A percentile compares a stretch with the other conserved stretches of the same genome.
Evolutionary conservation across 106 monocot species (phyloP).

Genomic region (Agapanthus africanus): DNA sequence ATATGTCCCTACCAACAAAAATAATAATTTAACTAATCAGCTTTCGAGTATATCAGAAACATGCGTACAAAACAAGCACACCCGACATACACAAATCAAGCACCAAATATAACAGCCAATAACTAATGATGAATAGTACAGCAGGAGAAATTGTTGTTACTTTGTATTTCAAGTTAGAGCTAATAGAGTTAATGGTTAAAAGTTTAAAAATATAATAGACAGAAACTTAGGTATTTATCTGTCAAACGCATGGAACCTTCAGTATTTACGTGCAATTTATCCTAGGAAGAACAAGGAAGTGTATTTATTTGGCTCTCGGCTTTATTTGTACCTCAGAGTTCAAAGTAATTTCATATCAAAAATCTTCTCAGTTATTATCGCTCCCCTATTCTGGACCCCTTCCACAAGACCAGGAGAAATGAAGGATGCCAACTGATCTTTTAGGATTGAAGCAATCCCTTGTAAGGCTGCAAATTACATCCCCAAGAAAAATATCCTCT

Average conservation of each 20-base stretch:
- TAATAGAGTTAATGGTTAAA: not conserved
- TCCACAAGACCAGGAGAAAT: not conserved
- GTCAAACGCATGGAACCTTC: too few relatives aligned
- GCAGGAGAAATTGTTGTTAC: not conserved
- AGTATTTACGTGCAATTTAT: too few relatives aligned
- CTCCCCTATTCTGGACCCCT: too few relatives aligned
- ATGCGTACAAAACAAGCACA: not conserved
- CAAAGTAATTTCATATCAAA: not conserved
- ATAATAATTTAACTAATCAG: not conserved
- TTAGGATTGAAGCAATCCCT: too few relatives aligned
- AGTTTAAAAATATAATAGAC: too few relatives aligned
- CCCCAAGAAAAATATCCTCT: too few relatives aligned
- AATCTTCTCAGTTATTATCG: not conserved
- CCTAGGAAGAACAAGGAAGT: not conserved
- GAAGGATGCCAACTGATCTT: not conserved
- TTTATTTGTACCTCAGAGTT: not conserved
- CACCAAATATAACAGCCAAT: slow-evolving; percentile 1
- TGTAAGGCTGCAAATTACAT: too few relatives aligned
- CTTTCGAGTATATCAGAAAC: too few relatives aligned
- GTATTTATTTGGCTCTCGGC: not conserved
- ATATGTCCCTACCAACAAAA: slow-evolving; percentile 68
- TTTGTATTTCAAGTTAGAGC: not conserved
- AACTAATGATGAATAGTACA: not conserved
- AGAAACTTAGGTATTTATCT: too few relatives aligned
- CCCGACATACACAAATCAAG: not conserved